Conservation (phyloP, 2,329 filamentous ascomycete genomes). For the Lomentospora prolificans region DNA sequence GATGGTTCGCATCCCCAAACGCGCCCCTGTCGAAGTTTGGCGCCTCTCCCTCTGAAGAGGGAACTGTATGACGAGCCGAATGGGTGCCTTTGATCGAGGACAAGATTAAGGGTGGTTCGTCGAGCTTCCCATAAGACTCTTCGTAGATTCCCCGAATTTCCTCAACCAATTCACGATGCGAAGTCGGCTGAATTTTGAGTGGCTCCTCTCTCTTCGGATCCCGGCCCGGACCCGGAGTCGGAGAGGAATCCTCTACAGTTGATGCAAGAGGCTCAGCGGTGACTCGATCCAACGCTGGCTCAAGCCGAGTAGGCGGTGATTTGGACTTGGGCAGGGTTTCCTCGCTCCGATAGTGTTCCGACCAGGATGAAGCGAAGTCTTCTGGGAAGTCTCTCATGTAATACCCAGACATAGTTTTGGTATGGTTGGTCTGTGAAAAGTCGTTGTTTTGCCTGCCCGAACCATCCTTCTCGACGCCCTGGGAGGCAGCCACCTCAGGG, state of each 20-base stretch:
- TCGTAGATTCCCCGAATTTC: background rate
- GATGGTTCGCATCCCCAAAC: background rate
- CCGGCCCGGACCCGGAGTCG: too few species aligned
- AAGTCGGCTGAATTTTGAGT: background rate
- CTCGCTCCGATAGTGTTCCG: background rate
- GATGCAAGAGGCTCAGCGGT: too few species aligned
- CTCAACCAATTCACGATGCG: background rate
- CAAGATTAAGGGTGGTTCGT: background rate
- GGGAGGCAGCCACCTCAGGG: background rate
- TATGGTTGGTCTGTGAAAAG: background rate
- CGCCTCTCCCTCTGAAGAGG: background rate
- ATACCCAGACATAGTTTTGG: background rate
- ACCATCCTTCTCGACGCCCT: background rate
- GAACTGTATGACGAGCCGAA: background rate
- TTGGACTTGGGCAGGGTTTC: background rate
- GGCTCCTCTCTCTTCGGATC: too few species aligned
- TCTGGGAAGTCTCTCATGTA: slow-evolving; percentile 5
- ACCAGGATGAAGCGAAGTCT: slow-evolving; percentile 1
- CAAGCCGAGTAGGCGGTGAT: background rate
- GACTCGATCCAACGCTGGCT: background rate
- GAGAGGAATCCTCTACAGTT: too few species aligned
- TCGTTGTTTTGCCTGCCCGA: background rate
- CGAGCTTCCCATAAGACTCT: background rate
- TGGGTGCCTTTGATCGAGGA: background rate
- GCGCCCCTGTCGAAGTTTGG: background rate